Evolutionary conservation across 2,329 filamentous ascomycete genomes (phyloP), one percentile per base, ranked within the genome.

Genomic region (Westerdykella ornata): DNA sequence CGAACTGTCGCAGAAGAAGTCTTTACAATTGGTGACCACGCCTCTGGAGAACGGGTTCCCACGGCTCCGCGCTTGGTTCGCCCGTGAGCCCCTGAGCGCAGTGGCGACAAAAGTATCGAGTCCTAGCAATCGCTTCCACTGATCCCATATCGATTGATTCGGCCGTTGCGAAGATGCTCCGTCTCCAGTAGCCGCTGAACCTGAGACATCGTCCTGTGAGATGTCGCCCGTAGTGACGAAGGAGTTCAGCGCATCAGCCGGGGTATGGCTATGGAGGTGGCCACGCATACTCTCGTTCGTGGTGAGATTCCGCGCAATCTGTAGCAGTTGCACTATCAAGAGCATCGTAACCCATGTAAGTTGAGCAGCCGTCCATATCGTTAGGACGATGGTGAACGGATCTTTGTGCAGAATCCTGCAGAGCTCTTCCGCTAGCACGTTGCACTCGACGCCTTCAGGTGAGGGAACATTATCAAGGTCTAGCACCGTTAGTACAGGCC

Each of bases 321-420:
- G 92, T 38, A 96, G 76, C 38, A 96, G 81, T 63, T 98, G 94
- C 4, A 97, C 94, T 49, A 88, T 84, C 45, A 96, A 76, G 26
- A 98, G 81, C 89, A 98, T 97, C n/a, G 84, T 82, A 2, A 97
- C 87, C 92, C 92, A 98, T 15, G 87, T 84, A 22, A 96, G 76
- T 66, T 98, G 94, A 33, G 96, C 72, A 2, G 78, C 76, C 5
- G 78, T 77, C 92, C 92, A 98, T 19, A 86, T 69, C 11, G 78
- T 78, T 15, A 95, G 73, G 9, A 94, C 72, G 18, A 95, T 76
- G 1, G 86, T 90, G 63, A 90, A 95, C 0, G 87, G 75, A 60
- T 97, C 90, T 38, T 83, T 80, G 57, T 86, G 85, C 52, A 94
- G 72, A 30, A 87, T 72, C 35, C 77, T 74, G 73, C 92, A 98